Evolutionary conservation across 129 eudicot species (phyloP).

Genomic region (Flaveria bidentis): DNA sequence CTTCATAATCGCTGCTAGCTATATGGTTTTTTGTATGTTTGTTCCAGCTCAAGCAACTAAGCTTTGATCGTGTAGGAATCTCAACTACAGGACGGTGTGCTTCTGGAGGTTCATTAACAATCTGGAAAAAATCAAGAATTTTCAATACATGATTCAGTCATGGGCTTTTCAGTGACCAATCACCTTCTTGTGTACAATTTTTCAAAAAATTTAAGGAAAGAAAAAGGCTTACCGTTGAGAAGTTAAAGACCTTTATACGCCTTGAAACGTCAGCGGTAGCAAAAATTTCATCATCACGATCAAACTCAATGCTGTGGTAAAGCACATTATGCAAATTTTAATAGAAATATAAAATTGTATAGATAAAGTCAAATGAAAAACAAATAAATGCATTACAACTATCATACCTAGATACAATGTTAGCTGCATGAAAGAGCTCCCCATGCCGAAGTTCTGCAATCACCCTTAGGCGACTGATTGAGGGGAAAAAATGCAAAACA

Average conservation of each 20-base stretch:
- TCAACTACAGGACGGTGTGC: conserved; percentile 70
- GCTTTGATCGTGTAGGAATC: conserved; percentile 69
- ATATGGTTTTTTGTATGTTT: conserved; percentile 62
- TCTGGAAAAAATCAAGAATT: conserved; percentile 36
- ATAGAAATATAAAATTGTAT: neutral
- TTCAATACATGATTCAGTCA: neutral
- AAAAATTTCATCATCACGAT: conserved; percentile 71
- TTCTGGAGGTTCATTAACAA: conserved; percentile 73
- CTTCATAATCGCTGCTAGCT: conserved; percentile 81
- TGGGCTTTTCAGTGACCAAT: neutral
- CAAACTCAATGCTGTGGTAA: conserved; percentile 64
- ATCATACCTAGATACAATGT: conserved; percentile 70
- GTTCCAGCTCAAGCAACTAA: conserved; percentile 84
- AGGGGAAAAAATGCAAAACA: neutral
- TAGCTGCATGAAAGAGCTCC: conserved; percentile 60
- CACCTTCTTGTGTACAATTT: conserved; percentile 18
- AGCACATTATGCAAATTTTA: conserved; percentile 21
- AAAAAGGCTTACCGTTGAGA: conserved; percentile 52
- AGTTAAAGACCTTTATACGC: conserved; percentile 67
- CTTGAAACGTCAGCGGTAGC: conserved; percentile 86
- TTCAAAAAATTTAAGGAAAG: conserved; percentile 9
- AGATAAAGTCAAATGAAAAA: neutral
- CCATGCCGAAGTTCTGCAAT: conserved; percentile 75
- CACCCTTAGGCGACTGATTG: conserved; percentile 66
- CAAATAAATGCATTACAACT: conserved; percentile 3